Evolutionary conservation across 352 stramenopile genomes (phyloP), one percentile per base, ranked within the genome.

Genomic region (Pythium myriotylum): DNA sequence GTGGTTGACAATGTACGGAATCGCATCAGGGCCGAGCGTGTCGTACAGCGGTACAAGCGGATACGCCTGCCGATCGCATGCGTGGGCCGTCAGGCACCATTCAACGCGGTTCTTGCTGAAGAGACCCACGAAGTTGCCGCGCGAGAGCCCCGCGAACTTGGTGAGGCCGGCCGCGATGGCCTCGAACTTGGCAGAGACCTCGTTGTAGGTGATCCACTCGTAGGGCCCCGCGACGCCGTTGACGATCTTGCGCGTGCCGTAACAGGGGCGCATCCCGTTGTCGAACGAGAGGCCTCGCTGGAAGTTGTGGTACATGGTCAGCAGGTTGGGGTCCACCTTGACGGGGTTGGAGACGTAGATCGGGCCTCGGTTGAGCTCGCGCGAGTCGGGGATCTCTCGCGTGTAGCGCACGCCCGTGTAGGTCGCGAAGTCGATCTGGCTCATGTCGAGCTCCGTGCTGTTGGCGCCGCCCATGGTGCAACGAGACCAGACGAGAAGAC

Each of bases 41-140:
- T 94, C 82, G 63, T 94, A 94, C 13, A 94, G 73, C 51, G 85
- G 85, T 46, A 92, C 83, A 20, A 90, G 58, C 41, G 74, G 58
- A 62, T 84, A 92, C 37, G 72, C 62, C 79, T 84, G 85, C 67
- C 78, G 80, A 66, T 89, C 76, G 54, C 68, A 82, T 4, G 76
- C 80, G 45, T 88, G 79, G 10, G 71, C 59, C 9, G 70, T 68
- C 6, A 92, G 57, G 46, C 69, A 78, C 83, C 83, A 92, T 67
- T 92, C 80, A 40, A 78, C 50, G 52, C 84, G 76, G 68, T 92
- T 92, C 72, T 88, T 88, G 48, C 62, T 70, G 61, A 89, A 86
- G 47, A 92, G 74, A 7, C 78, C 78, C 10, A 92, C 71, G n/a
- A 69, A 63, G 42, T 80, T 76, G 49, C 86, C 75, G 29, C 82